These are phyloP conservation scores for Citrus mangshanensis DNA, from an alignment of 345 rosid genomes.

Conservation along the genomic window DNA sequence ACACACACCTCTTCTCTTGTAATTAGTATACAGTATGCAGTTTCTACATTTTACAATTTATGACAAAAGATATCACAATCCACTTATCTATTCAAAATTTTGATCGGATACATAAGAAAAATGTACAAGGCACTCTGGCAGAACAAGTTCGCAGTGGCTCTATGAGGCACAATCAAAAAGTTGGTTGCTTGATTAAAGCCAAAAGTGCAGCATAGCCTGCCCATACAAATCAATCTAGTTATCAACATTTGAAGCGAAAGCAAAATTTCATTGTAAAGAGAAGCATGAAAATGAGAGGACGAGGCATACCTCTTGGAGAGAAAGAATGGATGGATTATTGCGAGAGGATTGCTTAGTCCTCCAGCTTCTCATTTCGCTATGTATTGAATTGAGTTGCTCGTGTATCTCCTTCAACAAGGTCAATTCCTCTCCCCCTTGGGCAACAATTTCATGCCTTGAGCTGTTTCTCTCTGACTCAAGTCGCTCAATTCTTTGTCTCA, in stretches of 20 bases:
- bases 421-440: slow-evolving; percentile 44
- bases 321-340: slow-evolving; percentile 23
- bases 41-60: background rate
- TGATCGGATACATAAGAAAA: background rate
- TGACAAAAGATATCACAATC: background rate
- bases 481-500: slow-evolving; percentile 39
- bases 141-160: too few species aligned
- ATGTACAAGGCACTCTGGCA: background rate
- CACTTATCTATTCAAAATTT: background rate
- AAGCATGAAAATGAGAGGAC: background rate
- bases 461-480: slow-evolving; percentile 42
- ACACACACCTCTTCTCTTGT: background rate
- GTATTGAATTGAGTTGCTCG: slow-evolving; percentile 63
- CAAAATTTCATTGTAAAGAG: background rate
- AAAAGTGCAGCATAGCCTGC: slow-evolving; percentile 85
- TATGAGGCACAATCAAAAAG: background rate
- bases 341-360: slow-evolving; percentile 32
- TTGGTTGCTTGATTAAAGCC: slow-evolving; percentile 45
- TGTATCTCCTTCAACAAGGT: slow-evolving; percentile 59
- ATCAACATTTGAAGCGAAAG: background rate
- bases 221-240: slow-evolving; percentile 17
- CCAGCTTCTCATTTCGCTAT: slow-evolving; percentile 49
- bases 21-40: background rate
- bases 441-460: slow-evolving; percentile 32
- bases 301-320: slow-evolving; percentile 44